Conservation (phyloP, 2,329 filamentous ascomycete species). For the Dryadomyces sulphureus region DNA sequence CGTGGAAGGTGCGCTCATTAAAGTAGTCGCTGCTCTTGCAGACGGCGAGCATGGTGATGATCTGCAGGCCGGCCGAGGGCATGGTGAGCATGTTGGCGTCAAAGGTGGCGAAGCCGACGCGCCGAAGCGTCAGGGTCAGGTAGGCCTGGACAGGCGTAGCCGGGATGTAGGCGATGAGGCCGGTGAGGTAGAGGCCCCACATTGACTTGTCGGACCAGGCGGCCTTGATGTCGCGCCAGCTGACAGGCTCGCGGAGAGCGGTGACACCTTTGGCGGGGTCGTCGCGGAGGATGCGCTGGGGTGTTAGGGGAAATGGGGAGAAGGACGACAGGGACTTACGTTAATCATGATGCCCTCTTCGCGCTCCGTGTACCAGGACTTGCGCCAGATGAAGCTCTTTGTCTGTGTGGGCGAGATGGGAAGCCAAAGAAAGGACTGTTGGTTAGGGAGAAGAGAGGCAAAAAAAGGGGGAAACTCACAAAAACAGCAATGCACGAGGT, state of each 20-base stretch:
- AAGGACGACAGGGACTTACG: conserved; percentile 12
- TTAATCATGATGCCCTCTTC: conserved; percentile 61
- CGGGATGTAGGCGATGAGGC: conserved; percentile 33
- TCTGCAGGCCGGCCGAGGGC: conserved; percentile 34
- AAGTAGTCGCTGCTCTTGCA: conserved; percentile 33
- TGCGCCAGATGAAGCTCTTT: conserved; percentile 42
- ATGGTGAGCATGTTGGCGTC: conserved; percentile 49
- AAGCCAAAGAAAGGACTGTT: conserved; percentile 43
- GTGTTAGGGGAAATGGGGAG: neutral
- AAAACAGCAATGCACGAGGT: conserved; percentile 24
- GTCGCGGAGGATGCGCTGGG: conserved; percentile 31
- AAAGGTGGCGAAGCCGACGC: conserved; percentile 42
- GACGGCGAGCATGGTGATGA: conserved; percentile 35
- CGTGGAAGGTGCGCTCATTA: conserved; percentile 29
- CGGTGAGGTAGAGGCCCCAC: conserved; percentile 35
- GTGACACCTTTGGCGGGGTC: conserved; percentile 39
- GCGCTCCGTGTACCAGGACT: conserved; percentile 50
- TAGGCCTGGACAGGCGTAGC: conserved; percentile 32
- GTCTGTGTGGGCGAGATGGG: conserved; percentile 52
- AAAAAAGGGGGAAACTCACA: conserved; percentile 18
- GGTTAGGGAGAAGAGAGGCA: too few species aligned
- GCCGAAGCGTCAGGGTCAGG: conserved; percentile 39
- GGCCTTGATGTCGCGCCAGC: conserved; percentile 25
- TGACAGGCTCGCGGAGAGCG: conserved; percentile 26
- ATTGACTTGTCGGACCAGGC: conserved; percentile 18